These are phyloP conservation scores for Westerdykella aurantiaca DNA, from an alignment of 2,329 filamentous ascomycete species.

Conservation along the genomic window DNA sequence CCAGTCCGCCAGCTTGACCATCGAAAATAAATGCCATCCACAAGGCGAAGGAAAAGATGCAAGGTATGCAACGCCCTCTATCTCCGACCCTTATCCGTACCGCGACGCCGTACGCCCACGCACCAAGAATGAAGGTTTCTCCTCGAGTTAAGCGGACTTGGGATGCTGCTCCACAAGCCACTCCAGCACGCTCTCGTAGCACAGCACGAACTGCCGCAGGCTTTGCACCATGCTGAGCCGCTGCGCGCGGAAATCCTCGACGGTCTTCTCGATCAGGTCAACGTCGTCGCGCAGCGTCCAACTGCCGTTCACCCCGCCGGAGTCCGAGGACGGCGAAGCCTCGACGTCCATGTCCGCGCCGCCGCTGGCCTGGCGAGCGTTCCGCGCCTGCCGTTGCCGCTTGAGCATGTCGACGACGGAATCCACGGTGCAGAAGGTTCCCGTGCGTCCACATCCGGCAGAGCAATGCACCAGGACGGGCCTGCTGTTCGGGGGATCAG, in stretches of 20 bases:
- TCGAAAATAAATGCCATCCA: too few relatives aligned
- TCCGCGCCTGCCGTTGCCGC: slow-evolving; percentile 56
- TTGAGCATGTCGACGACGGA: slow-evolving; percentile 95
- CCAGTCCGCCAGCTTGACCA: too few relatives aligned
- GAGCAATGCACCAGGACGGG: slow-evolving; percentile 93
- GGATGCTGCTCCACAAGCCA: slow-evolving; percentile 59
- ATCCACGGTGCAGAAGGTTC: slow-evolving; percentile 94
- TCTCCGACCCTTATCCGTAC: too few relatives aligned
- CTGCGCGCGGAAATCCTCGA: slow-evolving; percentile 85
- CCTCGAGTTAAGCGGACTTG: slow-evolving; percentile 26
- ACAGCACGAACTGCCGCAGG: slow-evolving; percentile 86
- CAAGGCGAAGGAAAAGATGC: too few relatives aligned
- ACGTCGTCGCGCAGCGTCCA: slow-evolving; percentile 67
- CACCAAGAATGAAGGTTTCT: too few relatives aligned
- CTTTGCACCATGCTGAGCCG: slow-evolving; percentile 96
- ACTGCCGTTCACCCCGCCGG: slow-evolving; percentile 33
- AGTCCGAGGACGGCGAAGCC: slow-evolving; percentile 2
- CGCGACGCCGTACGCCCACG: too few relatives aligned
- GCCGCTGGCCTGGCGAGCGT: slow-evolving; percentile 27
- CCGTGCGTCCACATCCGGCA: slow-evolving; percentile 90
- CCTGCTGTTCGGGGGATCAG: slow-evolving; percentile 47
- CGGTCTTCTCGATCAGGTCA: slow-evolving; percentile 79
- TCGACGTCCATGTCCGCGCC: slow-evolving; percentile 41
- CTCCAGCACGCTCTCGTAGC: slow-evolving; percentile 90
- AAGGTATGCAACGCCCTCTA: too few relatives aligned